These are phyloP conservation scores for Brassica rapa DNA, from an alignment of 345 rosid genomes.

Conservation along the genomic window DNA sequence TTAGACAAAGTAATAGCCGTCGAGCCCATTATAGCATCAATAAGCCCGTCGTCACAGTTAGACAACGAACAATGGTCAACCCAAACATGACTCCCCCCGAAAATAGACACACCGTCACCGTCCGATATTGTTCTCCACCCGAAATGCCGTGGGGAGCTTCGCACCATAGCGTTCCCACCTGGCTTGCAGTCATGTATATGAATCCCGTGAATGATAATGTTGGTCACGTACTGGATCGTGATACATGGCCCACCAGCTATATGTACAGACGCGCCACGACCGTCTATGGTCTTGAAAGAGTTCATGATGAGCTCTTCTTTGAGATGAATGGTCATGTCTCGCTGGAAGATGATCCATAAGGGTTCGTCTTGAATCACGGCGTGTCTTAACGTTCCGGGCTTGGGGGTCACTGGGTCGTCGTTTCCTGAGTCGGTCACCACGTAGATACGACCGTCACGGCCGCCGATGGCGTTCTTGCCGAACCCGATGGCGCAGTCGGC, in stretches of 20 bases:
- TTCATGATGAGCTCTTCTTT: conserved; percentile 83
- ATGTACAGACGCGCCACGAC: conserved; percentile 78
- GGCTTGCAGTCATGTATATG: conserved; percentile 76
- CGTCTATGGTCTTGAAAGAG: conserved; percentile 78
- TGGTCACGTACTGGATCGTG: conserved; percentile 71
- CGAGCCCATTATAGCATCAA: conserved; percentile 74
- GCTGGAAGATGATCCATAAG: conserved; percentile 70
- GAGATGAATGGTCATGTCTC: conserved; percentile 70
- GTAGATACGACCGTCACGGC: conserved; percentile 71
- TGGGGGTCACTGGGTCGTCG: conserved; percentile 65
- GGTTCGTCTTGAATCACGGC: conserved; percentile 81
- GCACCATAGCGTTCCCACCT: conserved; percentile 77
- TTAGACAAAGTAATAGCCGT: conserved; percentile 75
- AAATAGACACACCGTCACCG: conserved; percentile 81
- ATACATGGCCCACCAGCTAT: conserved; percentile 82
- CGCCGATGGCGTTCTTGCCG: conserved; percentile 79
- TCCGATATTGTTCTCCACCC: conserved; percentile 85
- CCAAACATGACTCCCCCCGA: conserved; percentile 78
- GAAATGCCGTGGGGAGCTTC: conserved; percentile 66
- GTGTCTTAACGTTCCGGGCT: conserved; percentile 65
- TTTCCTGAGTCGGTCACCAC: conserved; percentile 65
- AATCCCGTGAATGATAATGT: conserved; percentile 71
- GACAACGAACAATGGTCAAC: conserved; percentile 75
- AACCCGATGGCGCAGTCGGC: conserved; percentile 84
- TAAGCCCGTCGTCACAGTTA: conserved; percentile 62